phyloP scores from a whole-genome alignment of 169 alveolate species.

The Sarcocystis neurona region DNA sequence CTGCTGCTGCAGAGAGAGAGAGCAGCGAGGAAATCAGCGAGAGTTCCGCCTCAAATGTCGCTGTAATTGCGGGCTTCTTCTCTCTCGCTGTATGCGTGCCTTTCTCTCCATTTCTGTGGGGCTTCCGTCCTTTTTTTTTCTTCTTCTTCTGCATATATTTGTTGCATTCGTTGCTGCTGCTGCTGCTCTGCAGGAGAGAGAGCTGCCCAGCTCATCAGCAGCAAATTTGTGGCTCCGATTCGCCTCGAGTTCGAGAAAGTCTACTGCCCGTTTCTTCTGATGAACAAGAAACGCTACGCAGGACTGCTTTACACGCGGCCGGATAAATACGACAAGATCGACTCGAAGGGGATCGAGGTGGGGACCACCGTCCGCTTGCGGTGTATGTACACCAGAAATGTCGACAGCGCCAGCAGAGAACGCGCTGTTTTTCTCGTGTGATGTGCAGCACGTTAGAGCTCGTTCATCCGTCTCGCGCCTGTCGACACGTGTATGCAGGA shows the following conservation, averaged over 20 bases:
- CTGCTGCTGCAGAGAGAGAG: no score
- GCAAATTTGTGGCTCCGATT: constrained; percentile 90
- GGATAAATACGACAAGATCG: constrained; percentile 95
- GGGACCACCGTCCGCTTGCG: not conserved
- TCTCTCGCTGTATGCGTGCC: not conserved
- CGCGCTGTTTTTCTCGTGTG: no score
- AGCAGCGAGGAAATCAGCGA: no score
- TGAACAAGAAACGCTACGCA: constrained; percentile 97
- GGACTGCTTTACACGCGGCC: constrained; percentile 95
- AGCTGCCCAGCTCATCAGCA: constrained; percentile 92
- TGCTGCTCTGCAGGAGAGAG: constrained; percentile 75
- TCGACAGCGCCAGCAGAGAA: no score
- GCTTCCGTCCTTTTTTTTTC: not conserved
- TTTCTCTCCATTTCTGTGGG: not conserved
- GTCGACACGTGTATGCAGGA: no score
- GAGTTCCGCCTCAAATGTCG: no score
- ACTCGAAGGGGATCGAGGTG: constrained; percentile 93
- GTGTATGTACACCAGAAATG: no score
- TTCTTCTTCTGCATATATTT: not conserved
- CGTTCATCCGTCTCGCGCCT: not conserved
- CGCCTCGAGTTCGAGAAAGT: constrained; percentile 98
- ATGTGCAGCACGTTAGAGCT: no score
- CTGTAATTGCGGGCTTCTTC: no score
- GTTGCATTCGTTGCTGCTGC: not conserved
- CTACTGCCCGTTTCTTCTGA: constrained; percentile 94